Base-by-base conservation (phyloP, 495 filamentous ascomycete genomes). In the Platismatia glauca region DNA sequence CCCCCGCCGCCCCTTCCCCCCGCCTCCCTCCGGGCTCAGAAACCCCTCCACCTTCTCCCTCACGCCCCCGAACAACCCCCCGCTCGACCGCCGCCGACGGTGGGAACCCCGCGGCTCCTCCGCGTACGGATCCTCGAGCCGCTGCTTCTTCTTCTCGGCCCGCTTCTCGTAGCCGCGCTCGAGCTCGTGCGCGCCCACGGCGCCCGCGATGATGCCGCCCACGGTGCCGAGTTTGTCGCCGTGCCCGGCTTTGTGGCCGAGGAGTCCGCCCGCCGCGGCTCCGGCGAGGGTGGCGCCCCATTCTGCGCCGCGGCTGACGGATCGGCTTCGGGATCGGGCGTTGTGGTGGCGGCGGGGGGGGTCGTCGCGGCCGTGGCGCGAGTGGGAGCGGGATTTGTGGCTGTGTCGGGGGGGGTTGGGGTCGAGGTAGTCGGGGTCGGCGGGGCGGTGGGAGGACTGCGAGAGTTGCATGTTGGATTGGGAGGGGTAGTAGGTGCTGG, bases 171-270 rank as follows among this genome's bases (percentile, higher is more conserved):
- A 76, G 18, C 67, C 63, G 22, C 67, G 60, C 35, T 72, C 72
- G 24, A 83, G 64, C 7, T 78, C 71, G 48, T 84, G 85, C 22
- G 83, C 83, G 0, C 79, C 82, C 3, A 84, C 72, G 1, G 82
- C 83, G 0, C 84, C 84, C 3, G 77, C 81, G 0, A 81, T 76
- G 11, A 75, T 66, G 0, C 82, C 84, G 0, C 76, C 69, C 2
- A 81, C 59, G 11, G 80, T 82, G 11, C 78, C 80, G 8, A 85
- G 64, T 9, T 72, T 69, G 13, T 75, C 75, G 1, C 48, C 48
- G 0, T 81, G 79, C 22, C 79, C 78, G 18, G 73, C 64, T 65
- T 79, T 69, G 44, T 83, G 73, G 0, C 79, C 83, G 0, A 82
- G 44, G 33, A 82, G 78, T 0, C 76, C 82, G 39, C 82, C 83